A percentile compares a stretch with the other conserved stretches of the same genome.
Evolutionary conservation across 2,329 filamentous ascomycete species (phyloP).

Genomic region (Moelleriella libera): DNA sequence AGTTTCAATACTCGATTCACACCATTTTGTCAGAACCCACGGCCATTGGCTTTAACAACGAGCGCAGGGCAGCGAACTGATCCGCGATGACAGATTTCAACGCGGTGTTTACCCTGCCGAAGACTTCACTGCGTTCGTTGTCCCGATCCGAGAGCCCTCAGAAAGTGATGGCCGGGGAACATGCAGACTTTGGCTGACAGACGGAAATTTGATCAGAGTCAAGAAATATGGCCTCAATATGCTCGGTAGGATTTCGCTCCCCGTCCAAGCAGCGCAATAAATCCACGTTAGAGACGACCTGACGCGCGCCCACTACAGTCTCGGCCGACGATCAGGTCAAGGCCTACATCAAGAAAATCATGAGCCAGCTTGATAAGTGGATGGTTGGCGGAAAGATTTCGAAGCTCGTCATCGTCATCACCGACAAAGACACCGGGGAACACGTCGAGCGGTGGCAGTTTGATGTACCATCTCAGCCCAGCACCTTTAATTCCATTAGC

Average conservation of each 20-base stretch:
- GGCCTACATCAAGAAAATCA: conserved; percentile 98
- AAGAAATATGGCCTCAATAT: conserved; percentile 99
- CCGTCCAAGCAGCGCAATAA: background rate
- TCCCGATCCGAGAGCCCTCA: background rate
- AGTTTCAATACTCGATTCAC: conserved; percentile 98
- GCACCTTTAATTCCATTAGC: background rate
- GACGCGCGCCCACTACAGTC: conserved; percentile 31
- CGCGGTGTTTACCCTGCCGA: conserved; percentile 78
- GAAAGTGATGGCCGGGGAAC: no score
- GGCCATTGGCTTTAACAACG: background rate
- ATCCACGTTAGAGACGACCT: no score
- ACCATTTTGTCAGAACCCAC: conserved; percentile 63
- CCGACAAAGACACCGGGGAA: conserved; percentile 91
- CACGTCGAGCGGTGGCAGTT: conserved; percentile 98
- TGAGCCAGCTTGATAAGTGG: conserved; percentile 95
- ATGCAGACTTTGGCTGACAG: no score
- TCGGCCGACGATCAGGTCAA: conserved; percentile 96
- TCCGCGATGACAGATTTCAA: conserved; percentile 52
- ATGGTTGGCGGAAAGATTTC: conserved; percentile 96
- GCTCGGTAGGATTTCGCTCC: conserved; percentile 44
- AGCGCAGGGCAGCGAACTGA: no score
- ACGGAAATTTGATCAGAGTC: conserved; percentile 30
- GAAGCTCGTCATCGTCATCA: conserved; percentile 92
- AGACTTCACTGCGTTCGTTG: conserved; percentile 75
- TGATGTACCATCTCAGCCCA: conserved; percentile 43